phyloP scores from a whole-genome alignment of 306 rosid genomes.

The Rosa lucieae region DNA sequence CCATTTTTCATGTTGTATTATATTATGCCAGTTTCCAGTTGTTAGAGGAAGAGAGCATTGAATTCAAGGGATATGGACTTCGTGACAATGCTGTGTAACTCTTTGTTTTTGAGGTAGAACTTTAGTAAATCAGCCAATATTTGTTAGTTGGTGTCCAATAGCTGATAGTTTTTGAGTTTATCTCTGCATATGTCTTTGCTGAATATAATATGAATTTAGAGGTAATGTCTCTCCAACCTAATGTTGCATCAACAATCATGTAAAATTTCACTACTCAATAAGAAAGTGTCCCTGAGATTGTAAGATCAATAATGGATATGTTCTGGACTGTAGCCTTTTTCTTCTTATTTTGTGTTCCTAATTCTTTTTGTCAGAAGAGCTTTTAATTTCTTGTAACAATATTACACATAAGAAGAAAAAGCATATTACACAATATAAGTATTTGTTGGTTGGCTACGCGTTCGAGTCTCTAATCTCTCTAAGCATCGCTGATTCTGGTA shows the following conservation, averaged over 20 bases:
- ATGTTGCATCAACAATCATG: neutral
- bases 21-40: slow-evolving; percentile 48
- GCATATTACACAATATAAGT: too few species aligned
- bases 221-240: neutral
- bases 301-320: neutral
- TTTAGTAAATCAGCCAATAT: slow-evolving; percentile 21
- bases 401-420: neutral
- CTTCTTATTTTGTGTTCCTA: neutral
- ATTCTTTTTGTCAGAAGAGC: neutral
- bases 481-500: too few species aligned
- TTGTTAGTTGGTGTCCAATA: neutral
- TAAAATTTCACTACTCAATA: neutral
- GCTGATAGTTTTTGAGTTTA: neutral
- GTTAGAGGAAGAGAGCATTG: slow-evolving; percentile 63
- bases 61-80: slow-evolving; percentile 72
- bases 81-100: slow-evolving; percentile 91
- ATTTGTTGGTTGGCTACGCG: too few species aligned
- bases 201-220: neutral
- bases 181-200: neutral
- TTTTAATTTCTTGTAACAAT: neutral
- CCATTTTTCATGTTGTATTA: too few species aligned
- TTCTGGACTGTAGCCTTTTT: neutral
- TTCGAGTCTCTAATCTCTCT: too few species aligned
- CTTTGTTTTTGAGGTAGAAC: slow-evolving; percentile 72
- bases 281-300: neutral